Evolutionary conservation across 768 basidiomycete species (phyloP), one percentile per base, ranked within the genome.

Genomic region (Cystobasidium ongulense): DNA sequence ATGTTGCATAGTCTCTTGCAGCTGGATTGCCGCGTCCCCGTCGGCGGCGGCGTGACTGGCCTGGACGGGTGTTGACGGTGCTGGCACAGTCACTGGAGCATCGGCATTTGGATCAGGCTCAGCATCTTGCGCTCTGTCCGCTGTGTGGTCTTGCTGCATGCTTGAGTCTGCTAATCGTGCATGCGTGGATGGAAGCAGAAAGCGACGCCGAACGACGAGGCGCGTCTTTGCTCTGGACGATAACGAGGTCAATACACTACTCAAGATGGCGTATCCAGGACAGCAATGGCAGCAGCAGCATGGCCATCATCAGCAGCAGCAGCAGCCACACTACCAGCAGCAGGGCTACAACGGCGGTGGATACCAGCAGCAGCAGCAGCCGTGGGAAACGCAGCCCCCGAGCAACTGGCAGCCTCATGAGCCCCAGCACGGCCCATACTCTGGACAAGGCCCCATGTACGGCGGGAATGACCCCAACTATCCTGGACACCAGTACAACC

Each of bases 221-320:
- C 23, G 15, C 46, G 15, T 50, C 46, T 50, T 23, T 50, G 46
- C 23, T 23, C 23, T 23, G 46, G 15, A 15, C 46, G 15, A 23
- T 15, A 15, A 50, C 46, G 15, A 50, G 15, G 15, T 23, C 15
- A 15, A 50, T 50, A 50, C 23, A 50, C 23, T 23, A 50, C 23
- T 33, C 57, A 7, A 61, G 27, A 67, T 67, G 65, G 65, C 65
- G 10, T 67, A 67, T 38, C 65, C 65, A 25, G 65, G 65, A 53
- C 65, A 67, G 65, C 38, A 52, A 17, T 67, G 53, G 68, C 68
- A 71, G 54, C 53, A 35, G n/a, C 68, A 71, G 10, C 68, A 33
- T n/a, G 31, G 33, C 15, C 35, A 59, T 2, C 52, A 71, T 23
- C 25, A n/a, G 21, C 25, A 36, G 23, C 63, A 35, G 38, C 63